Percentiles rank a stretch among this genome's conserved stretches.
These are phyloP conservation scores for Talaromyces sp. DNA, from an alignment of 2,329 filamentous ascomycete genomes.

Conservation along the genomic window DNA sequence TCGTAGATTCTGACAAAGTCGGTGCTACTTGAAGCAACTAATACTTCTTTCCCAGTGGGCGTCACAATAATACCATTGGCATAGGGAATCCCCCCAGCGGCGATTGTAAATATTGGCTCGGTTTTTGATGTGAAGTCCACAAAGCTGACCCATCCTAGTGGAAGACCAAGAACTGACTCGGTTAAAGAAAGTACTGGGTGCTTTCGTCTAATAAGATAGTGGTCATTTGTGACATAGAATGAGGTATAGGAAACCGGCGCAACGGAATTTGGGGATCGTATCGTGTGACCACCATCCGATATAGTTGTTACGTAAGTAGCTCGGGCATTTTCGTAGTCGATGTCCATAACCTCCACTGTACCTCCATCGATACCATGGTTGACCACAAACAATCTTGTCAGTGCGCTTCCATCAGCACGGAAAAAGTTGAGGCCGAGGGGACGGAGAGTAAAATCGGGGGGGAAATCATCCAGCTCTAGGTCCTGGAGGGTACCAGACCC, in stretches of 20 bases:
- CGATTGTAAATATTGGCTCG: conserved; percentile 11
- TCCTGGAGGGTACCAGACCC: conserved; percentile 9
- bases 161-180: conserved; percentile 11
- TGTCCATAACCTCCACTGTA: conserved; percentile 14
- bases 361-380: conserved; percentile 13
- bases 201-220: conserved; percentile 12
- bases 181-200: conserved; percentile 13
- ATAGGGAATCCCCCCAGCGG: conserved; percentile 13
- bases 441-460: conserved; percentile 5
- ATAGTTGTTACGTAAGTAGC: conserved; percentile 14
- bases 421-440: conserved; percentile 15
- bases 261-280: conserved; percentile 15
- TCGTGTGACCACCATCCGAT: conserved; percentile 12
- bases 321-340: conserved; percentile 14
- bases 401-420: conserved; percentile 7
- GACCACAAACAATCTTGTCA: conserved; percentile 14
- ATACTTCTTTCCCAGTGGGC: conserved; percentile 14
- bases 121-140: conserved; percentile 11
- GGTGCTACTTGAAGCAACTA: conserved; percentile 13
- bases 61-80: conserved; percentile 16
- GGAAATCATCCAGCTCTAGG: conserved; percentile 11
- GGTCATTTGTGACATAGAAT: conserved; percentile 17
- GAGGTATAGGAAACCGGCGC: conserved; percentile 15
- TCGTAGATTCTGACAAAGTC: conserved; percentile 14
- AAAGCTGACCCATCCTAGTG: conserved; percentile 15